Base-by-base conservation (phyloP, 2,329 filamentous ascomycete species). In the Phialocephala sp. region DNA sequence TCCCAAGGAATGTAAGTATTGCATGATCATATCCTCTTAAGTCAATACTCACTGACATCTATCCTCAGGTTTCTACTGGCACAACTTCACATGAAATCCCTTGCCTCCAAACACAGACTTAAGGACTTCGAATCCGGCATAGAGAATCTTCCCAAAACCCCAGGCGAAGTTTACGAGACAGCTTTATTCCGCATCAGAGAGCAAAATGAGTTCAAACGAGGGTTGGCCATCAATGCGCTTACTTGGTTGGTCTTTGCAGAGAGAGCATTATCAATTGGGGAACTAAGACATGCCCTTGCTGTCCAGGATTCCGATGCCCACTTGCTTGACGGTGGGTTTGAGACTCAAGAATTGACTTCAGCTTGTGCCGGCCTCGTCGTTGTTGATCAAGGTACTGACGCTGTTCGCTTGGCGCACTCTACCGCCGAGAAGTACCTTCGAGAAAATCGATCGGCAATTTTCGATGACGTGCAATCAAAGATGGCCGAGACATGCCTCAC, bases 1-100 rank as follows among this genome's bases (percentile, higher is more conserved):
- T 50, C 54, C 12, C 22, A 59, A 58, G 62, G 62, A 39, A 64
- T 64, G 62, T 55, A 43, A 64, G 62, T 54, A 54, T 41, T 55
- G 12, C 8, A 9, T 8, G 3, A 20, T n/a, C 43, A 4, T 3
- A 47, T 12, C n/a, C 43, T 18, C 8, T 8, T 20, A 8, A n/a
- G n/a, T 20, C 27, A 32, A n/a, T 3, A 47, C 14, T 47, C 3
- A 47, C 43, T 20, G n/a, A 47, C 14, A n/a, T n/a, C n/a, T n/a
- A 3, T 18, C 12, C 18, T 22, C 15, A 47, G 43, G 43, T 47
- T 47, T 9, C n/a, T 47, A 47, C 6, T 47, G 14, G 43, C 43
- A 20, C 43, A 47, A 47, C 43, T 47, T 1, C 43, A 47, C n/a
- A 47, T 47, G 15, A 8, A 22, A 8, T 47, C n/a, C n/a, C n/a